Base-by-base conservation (phyloP, 1,139 yeast genomes). In the Hansenula sp. region DNA sequence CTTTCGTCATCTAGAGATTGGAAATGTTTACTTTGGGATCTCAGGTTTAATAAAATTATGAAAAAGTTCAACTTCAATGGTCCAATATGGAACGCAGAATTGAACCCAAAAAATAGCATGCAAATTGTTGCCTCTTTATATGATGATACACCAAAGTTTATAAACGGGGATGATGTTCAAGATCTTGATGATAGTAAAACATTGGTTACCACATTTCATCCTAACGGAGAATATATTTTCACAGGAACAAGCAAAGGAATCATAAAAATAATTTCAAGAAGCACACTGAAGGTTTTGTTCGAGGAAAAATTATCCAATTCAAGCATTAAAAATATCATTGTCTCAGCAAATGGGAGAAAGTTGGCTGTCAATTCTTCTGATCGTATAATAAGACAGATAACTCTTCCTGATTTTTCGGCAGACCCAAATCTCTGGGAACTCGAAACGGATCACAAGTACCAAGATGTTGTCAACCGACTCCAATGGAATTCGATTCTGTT, bases 401-500 rank as follows among this genome's bases (percentile, higher is more conserved):
- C 68, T 42, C 58, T 82, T 44, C 80, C 84, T 21, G 79, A 78
- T 10, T 45, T 48, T 27, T 34, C 44, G 14, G 40, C 38, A 29
- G 51, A 45, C 31, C 48, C 43, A 27, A 35, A 44, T 10, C 25
- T 44, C 3, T 51, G 82, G 75, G 79, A 72, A 30, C 68, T 87
- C 37, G 88, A 82, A 41, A 67, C 82, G 4, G 90, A 82, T 50
- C 94, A 86, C 60, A 82, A 79, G 56, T 90, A 88, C 57, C 96
- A 89, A 59, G 97, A 90, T 60, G 89, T 87, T 40, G 95, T 90
- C 34, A 90, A 89, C 61, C 67, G 85, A 46, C 67, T 88, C 36
- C 96, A 88, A 57, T 90, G 97, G 97, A 89, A 89, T 59, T 71
- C 89, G 1, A 81, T 87, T 1, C 69, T 81, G 12, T 82, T 87